Evolutionary conservation across 108 stramenopile species (phyloP), one percentile per base, ranked within the genome.

Genomic region (Cyclotella kingstonii): DNA sequence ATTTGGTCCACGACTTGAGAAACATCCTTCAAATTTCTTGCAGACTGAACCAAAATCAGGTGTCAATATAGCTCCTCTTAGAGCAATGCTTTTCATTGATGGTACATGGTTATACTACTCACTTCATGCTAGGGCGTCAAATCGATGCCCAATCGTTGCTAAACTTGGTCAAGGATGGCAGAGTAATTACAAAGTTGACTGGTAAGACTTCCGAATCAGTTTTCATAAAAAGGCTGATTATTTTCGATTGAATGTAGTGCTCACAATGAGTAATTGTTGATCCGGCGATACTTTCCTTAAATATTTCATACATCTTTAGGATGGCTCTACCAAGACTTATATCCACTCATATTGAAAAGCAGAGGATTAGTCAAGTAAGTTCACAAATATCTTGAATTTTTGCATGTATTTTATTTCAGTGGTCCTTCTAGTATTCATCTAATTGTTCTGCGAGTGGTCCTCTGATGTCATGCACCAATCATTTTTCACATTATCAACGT

Each of bases 51-150:
- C 46, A 18, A 65, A 65, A 29, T 35, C 35, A 57, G 35, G 54
- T 33, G 34, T 48, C 3, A 74, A 78, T 27, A 53, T 88, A n/a
- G 63, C 81, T 26, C 93, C 93, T 21, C 73, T 90, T 21, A 84
- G 82, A 63, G 84, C 81, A 35, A 95, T 88, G 86, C 53, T 95
- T 11, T 92, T 95, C 59, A 81, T 95, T 43, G 94, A 95, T 63
- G 90, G 90, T 15, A 95, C 94, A n/a, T 91, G 90, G 90, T 67
- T 95, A 5, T 95, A 95, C 58, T 95, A 95, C 62, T 77, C 80
- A 26, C 38, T 91, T 3, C 67, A 84, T 60, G 64, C 61, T 29
- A 70, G 85, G 39, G 55, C 70, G 33, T 65, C 62, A 22, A 43
- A 69, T 21, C 26, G 64, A 21, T 63, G 74, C 77, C 72, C 87